Conservation (phyloP, 2,329 filamentous ascomycete species). For the Pseudogymnoascus sp. region DNA sequence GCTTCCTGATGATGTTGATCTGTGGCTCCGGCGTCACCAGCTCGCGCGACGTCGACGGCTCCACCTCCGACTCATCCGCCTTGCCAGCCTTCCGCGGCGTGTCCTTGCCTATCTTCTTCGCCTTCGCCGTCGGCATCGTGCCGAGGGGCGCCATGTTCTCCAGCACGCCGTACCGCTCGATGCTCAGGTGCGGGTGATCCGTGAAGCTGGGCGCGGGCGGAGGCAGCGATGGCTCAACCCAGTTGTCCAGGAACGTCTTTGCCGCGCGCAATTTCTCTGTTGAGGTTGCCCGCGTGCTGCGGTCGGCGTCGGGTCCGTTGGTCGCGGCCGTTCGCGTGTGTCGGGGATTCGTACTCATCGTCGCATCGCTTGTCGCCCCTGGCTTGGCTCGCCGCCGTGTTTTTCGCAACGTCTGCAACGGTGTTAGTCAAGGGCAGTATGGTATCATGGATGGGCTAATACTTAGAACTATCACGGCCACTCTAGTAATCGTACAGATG, state of each 20-base stretch:
- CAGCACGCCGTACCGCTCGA: conserved; percentile 66
- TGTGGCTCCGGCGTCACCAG: not conserved
- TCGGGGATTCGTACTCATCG: conserved; percentile 9
- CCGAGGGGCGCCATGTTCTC: conserved; percentile 80
- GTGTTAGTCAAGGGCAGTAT: not conserved
- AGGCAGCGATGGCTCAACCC: conserved; percentile 50
- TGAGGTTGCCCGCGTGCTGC: conserved; percentile 10
- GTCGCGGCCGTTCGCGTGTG: conserved; percentile 10
- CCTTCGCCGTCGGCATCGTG: conserved; percentile 54
- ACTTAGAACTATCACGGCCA: not conserved
- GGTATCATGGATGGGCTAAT: not conserved
- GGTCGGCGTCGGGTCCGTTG: conserved; percentile 6
- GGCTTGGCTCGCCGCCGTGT: not conserved
- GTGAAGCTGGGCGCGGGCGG: conserved; percentile 60
- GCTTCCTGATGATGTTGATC: not conserved
- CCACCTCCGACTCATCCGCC: not conserved
- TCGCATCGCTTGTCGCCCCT: conserved; percentile 6
- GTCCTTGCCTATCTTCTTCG: conserved; percentile 38
- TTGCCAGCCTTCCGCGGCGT: not conserved
- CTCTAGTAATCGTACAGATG: not conserved
- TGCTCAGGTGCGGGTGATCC: conserved; percentile 50
- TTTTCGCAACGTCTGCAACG: conserved; percentile 4
- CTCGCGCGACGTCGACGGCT: not conserved
- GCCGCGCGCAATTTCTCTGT: conserved; percentile 14
- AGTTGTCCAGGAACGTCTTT: conserved; percentile 31